Evolutionary conservation across 1,284 basidiomycete species (phyloP), one percentile per base, ranked within the genome.

Genomic region (Vanrija sp.): DNA sequence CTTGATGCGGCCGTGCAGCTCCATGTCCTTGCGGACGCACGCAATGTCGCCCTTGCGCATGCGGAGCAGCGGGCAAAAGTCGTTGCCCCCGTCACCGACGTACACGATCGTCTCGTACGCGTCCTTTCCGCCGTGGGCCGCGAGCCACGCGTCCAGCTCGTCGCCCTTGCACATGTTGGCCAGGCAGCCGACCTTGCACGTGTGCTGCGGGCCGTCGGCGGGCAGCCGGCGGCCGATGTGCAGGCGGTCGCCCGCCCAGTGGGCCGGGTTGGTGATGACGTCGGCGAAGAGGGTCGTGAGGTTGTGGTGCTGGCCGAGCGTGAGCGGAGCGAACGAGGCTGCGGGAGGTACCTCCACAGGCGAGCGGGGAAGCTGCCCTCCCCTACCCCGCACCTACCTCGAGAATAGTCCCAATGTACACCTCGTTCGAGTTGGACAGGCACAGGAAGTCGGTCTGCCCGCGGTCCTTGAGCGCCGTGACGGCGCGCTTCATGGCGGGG

Each of bases 81-180:
- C 96, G 74, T 98, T 98, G 12, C 83, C 82, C 2, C 95, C 95
- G 71, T 98, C 95, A 20, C 95, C 96, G 51, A 98, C 82, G 72
- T 97, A 98, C 43, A 92, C 80, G 59, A 97, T 80, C 49, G 87
- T 84, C 59, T 95, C 87, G 67, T 81, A 98, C 4, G 65, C 54
- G 6, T 75, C 72, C 31, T 79, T 77, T 15, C 82, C 80, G n/a
- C 81, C 80, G 59, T 88, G 80, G n/a, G 84, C 78, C 2, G 78
- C 77, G 41, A 95, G 79, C 78, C 88, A 97, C 0, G 85, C 84
- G 5, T 87, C 83, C 25, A 98, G 81, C 73, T 98, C 95, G 63
- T 89, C 86, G 39, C 95, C 95, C 81, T 98, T 98, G 81, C 95
- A 98, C 93, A 98, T 97, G 78, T 98, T 98, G 10, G 88, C 83